These are phyloP conservation scores for Flagelloscypha sp. DNA, from an alignment of 768 basidiomycete genomes.

Conservation along the genomic window DNA sequence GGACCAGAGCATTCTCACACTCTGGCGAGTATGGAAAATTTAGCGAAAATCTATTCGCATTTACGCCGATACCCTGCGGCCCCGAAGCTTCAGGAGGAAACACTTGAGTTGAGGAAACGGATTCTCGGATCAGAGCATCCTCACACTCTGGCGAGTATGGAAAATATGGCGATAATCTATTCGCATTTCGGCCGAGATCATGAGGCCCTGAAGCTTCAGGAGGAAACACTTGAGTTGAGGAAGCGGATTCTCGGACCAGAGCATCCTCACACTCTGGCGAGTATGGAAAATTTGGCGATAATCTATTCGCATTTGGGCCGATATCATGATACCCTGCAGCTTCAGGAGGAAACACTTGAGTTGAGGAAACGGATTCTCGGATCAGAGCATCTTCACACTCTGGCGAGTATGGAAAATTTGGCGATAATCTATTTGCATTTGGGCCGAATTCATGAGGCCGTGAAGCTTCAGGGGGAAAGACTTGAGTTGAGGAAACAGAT, in stretches of 20 bases:
- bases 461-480: background rate
- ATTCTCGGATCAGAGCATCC: conserved; percentile 5
- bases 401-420: conserved; percentile 5
- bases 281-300: conserved; percentile 5
- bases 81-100: background rate
- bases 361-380: conserved; percentile 1
- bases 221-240: background rate
- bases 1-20: conserved; percentile 6
- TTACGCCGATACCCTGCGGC: conserved; percentile 3
- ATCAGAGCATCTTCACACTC: conserved; percentile 4
- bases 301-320: conserved; percentile 5
- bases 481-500: conserved; percentile 1
- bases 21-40: conserved; percentile 3
- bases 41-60: conserved; percentile 5
- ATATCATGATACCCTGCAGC: conserved; percentile 1
- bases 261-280: conserved; percentile 5
- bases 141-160: conserved; percentile 5
- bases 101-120: conserved; percentile 1
- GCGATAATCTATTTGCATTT: conserved; percentile 5
- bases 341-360: conserved; percentile 1
- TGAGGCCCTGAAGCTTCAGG: conserved; percentile 3
- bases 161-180: conserved; percentile 7
- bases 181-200: too few relatives aligned
- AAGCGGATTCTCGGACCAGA: conserved; percentile 3
- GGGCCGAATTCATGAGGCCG: conserved; percentile 3